Evolutionary conservation across 345 rosid genomes (phyloP).

Genomic region (Lumnitzera littorea): DNA sequence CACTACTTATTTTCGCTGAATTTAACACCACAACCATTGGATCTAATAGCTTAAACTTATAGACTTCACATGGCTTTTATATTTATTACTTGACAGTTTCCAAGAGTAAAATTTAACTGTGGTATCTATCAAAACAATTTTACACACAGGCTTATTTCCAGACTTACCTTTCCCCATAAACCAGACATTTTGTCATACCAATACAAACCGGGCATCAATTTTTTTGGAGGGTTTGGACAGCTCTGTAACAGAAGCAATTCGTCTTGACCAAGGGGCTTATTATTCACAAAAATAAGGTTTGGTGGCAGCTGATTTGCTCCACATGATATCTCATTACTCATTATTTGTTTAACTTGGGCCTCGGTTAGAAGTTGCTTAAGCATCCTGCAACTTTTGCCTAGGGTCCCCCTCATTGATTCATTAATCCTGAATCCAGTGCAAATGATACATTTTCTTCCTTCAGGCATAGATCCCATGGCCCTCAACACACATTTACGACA

Average conservation of each 20-base stretch:
- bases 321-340: constrained; percentile 55
- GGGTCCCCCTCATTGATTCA: constrained; percentile 45
- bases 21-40: too few relatives aligned
- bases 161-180: constrained; percentile 86
- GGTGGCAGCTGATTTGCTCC: constrained; percentile 66
- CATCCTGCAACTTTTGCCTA: constrained; percentile 61
- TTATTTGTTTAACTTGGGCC: constrained; percentile 42
- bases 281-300: constrained; percentile 50
- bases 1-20: too few relatives aligned
- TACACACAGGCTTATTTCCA: constrained; percentile 1
- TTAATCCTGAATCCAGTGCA: constrained; percentile 71
- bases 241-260: constrained; percentile 47
- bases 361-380: constrained; percentile 45
- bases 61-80: too few relatives aligned
- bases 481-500: constrained; percentile 61
- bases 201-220: constrained; percentile 62
- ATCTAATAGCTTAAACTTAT: too few relatives aligned
- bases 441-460: constrained; percentile 75
- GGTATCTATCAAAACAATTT: neutral
- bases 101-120: too few relatives aligned
- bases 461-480: constrained; percentile 89
- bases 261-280: constrained; percentile 32
- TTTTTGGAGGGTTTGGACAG: constrained; percentile 64
- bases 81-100: too few relatives aligned
- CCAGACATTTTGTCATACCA: constrained; percentile 88